Evolutionary conservation across 2,329 filamentous ascomycete genomes (phyloP).

Genomic region (Xylariaceae sp.): DNA sequence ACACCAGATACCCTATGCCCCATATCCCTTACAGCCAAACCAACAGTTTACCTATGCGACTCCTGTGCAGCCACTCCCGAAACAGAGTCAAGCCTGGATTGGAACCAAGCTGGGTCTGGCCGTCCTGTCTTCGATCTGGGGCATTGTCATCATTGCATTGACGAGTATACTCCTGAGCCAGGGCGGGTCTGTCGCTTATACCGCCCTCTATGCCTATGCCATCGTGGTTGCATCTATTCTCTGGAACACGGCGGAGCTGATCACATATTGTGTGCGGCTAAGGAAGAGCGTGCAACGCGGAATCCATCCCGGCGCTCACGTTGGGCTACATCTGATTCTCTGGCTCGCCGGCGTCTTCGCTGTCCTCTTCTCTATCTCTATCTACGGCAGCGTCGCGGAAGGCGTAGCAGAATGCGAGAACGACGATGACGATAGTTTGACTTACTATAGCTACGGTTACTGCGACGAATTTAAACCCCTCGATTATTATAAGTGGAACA

Average conservation of each 20-base stretch:
- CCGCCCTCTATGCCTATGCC: conserved; percentile 29
- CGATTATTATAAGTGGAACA: conserved; percentile 15
- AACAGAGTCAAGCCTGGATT: conserved; percentile 33
- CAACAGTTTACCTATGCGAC: conserved; percentile 28
- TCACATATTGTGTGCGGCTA: conserved; percentile 36
- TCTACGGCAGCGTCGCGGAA: conserved; percentile 7
- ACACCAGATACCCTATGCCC: conserved; percentile 26
- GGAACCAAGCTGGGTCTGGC: conserved; percentile 34
- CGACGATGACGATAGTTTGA: conserved; percentile 5
- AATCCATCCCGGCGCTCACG: conserved; percentile 42
- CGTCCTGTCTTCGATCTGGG: conserved; percentile 28
- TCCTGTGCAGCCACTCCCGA: conserved; percentile 35
- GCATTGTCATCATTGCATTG: conserved; percentile 35
- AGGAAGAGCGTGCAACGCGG: conserved; percentile 34
- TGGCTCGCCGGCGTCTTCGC: conserved; percentile 37
- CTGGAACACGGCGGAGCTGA: conserved; percentile 40
- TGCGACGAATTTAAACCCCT: conserved; percentile 22
- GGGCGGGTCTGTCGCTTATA: conserved; percentile 3
- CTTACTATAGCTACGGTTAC: conserved; percentile 22
- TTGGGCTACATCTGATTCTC: conserved; percentile 37
- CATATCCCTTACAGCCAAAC: conserved; percentile 28
- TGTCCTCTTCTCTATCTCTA: conserved; percentile 25
- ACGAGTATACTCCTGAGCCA: conserved; percentile 30
- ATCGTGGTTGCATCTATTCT: conserved; percentile 34
- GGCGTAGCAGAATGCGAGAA: conserved; percentile 9